Conservation (phyloP, 2,329 filamentous ascomycete species). For the Fusarium keratoplasticum region DNA sequence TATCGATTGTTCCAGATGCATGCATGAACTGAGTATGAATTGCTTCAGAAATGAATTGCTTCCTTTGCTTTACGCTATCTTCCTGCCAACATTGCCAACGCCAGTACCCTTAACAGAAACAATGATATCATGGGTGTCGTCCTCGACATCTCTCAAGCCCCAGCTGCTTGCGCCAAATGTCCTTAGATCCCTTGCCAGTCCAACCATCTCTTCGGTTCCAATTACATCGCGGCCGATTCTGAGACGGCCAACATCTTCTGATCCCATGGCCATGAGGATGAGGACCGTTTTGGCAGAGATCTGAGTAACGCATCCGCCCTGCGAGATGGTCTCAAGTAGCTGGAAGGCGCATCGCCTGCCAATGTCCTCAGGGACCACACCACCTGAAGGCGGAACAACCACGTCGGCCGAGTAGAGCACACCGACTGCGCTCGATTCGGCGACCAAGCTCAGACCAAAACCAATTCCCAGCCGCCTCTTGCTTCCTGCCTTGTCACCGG, state of each 20-base stretch:
- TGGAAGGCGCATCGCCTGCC: conserved; percentile 90
- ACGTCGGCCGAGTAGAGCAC: conserved; percentile 91
- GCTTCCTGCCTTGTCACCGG: conserved; percentile 65
- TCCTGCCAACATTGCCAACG: conserved; percentile 94
- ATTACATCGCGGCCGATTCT: conserved; percentile 85
- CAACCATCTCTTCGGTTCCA: conserved; percentile 82
- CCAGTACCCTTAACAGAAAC: conserved; percentile 93
- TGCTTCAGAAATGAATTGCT: conserved; percentile 15
- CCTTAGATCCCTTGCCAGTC: conserved; percentile 84
- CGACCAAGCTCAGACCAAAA: conserved; percentile 90
- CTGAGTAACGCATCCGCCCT: conserved; percentile 83
- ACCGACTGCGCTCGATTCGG: conserved; percentile 85
- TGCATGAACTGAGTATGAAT: conserved; percentile 34
- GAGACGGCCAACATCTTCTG: conserved; percentile 91
- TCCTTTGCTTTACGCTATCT: conserved; percentile 70
- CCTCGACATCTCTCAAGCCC: conserved; percentile 82
- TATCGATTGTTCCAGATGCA: background rate
- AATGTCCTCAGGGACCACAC: conserved; percentile 88
- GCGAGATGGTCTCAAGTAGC: conserved; percentile 82
- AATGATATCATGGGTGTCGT: conserved; percentile 79
- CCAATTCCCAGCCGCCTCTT: conserved; percentile 83
- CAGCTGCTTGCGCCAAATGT: conserved; percentile 92
- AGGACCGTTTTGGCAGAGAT: conserved; percentile 80
- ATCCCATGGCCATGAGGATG: conserved; percentile 97
- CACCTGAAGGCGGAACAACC: conserved; percentile 78